A percentile compares a stretch with the other conserved stretches of the same genome.
These are phyloP conservation scores for Phyllosticta ampelicida DNA, from an alignment of 2,329 filamentous ascomycete species.

Conservation along the genomic window DNA sequence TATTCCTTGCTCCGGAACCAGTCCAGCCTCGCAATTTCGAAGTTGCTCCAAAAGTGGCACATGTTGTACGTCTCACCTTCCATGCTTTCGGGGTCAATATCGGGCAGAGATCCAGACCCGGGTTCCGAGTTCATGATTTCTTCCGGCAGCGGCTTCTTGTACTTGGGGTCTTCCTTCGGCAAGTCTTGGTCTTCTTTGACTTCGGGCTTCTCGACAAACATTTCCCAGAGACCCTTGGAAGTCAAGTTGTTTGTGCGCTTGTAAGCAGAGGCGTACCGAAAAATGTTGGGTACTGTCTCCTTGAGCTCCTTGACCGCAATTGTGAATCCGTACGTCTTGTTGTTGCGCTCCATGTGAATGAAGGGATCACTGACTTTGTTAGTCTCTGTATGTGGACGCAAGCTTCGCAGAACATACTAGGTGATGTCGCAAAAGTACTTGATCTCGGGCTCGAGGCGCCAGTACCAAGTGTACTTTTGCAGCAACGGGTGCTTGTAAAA, in stretches of 20 bases:
- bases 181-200: constrained; percentile 43
- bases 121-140: constrained; percentile 71
- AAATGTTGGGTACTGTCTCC: constrained; percentile 97
- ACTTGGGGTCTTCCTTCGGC: constrained; percentile 52
- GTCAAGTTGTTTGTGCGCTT: constrained; percentile 84
- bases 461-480: constrained; percentile 98
- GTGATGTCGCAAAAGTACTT: constrained; percentile 99
- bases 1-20: constrained; percentile 98
- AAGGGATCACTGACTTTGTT: constrained; percentile 65
- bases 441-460: constrained; percentile 97
- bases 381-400: neutral
- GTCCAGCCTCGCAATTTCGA: constrained; percentile 87
- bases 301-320: constrained; percentile 97
- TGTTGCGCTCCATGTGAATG: constrained; percentile 81
- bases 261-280: constrained; percentile 96
- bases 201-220: constrained; percentile 78
- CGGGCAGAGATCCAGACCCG: constrained; percentile 56
- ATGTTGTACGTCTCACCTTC: constrained; percentile 98
- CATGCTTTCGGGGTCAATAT: constrained; percentile 88
- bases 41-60: constrained; percentile 99
- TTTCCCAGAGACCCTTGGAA: constrained; percentile 93
- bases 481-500: constrained; percentile 96
- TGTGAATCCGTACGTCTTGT: constrained; percentile 98
- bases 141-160: constrained; percentile 61
- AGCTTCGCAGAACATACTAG: constrained; percentile 52